A percentile compares a stretch with the other conserved stretches of the same genome.
These are phyloP conservation scores for Nyssa sinensis DNA, from an alignment of 148 eudicot species.

Conservation along the genomic window DNA sequence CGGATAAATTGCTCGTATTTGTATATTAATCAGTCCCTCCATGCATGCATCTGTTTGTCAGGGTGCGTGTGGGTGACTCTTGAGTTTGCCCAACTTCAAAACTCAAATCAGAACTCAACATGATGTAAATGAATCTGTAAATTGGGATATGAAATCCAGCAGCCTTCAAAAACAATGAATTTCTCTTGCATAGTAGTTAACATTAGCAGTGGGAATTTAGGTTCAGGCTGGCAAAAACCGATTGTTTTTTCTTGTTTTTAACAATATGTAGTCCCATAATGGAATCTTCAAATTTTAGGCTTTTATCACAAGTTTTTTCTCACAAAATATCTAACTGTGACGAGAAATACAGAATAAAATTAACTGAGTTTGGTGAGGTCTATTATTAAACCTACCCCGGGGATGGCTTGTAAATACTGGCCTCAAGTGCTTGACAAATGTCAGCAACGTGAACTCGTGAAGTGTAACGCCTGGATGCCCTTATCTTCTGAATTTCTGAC, in stretches of 20 bases:
- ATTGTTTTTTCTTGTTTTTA: neutral
- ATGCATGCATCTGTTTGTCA: neutral
- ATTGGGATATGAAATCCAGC: no score
- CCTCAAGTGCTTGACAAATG: constrained; percentile 76
- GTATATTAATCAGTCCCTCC: neutral
- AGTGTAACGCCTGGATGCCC: constrained; percentile 61
- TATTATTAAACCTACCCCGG: constrained; percentile 38
- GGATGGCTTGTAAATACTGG: constrained; percentile 49
- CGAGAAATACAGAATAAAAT: neutral
- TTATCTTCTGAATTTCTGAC: constrained; percentile 54
- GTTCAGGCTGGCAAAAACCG: constrained; percentile 1
- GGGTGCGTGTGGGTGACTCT: no score
- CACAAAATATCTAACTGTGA: neutral
- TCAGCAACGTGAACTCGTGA: constrained; percentile 89
- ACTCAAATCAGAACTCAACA: no score
- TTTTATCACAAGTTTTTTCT: neutral
- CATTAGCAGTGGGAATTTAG: neutral
- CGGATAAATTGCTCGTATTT: neutral
- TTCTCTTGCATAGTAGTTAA: neutral
- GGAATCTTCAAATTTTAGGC: neutral
- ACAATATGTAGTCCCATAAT: neutral
- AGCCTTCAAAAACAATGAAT: no score
- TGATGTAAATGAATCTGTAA: no score
- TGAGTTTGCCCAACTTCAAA: no score
- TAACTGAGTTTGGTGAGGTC: neutral